Evolutionary conservation across 495 filamentous ascomycete species (phyloP), one percentile per base, ranked within the genome.

Genomic region (Podospora fimiseda): DNA sequence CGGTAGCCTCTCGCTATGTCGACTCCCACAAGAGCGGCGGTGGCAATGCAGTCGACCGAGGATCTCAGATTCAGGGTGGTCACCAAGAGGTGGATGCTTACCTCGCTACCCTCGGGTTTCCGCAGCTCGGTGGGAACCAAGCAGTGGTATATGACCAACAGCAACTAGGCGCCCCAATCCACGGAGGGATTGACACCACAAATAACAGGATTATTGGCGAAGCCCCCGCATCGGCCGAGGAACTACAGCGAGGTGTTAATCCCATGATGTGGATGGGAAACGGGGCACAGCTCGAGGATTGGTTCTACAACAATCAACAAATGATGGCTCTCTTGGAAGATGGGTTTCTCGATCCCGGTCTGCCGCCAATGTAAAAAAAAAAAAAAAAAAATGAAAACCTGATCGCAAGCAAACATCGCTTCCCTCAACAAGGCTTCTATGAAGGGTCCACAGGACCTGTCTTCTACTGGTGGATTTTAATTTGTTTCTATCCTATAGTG

Each of bases 231-330:
- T 15, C 36, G 7, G 11, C 37, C 9, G 15, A 36, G 2, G 50
- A 21, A 3, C 38, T 39, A 19, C 57, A 53, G 23, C 24, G 22
- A 24, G 55, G 30, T 22, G 62, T 50, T 33, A 64, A 53, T 39
- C 61, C 57, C 43, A 59, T 45, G 59, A 58, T 52, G 40, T 62
- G 44, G 61, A 59, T 57, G 59, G 59, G 54, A 4, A 57, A 53
- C 70, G 74, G 66, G 9, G 63, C 68, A 22, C 73, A 81, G 51
- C 57, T 85, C n/a, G 79, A 79, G 19, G 82, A 82, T 53, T 84
- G 82, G 82, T 84, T 81, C 51, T 82, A 78, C 22, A 80, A 80
- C 2, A 82, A 82, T 57, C 74, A 79, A 52, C 78, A 83, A 52
- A 81, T 86, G 71, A 75, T 84, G 74, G 76, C 76, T 0, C 57